Conservation (phyloP, 2,329 filamentous ascomycete species). For the Apiospora rasikravindrae region DNA sequence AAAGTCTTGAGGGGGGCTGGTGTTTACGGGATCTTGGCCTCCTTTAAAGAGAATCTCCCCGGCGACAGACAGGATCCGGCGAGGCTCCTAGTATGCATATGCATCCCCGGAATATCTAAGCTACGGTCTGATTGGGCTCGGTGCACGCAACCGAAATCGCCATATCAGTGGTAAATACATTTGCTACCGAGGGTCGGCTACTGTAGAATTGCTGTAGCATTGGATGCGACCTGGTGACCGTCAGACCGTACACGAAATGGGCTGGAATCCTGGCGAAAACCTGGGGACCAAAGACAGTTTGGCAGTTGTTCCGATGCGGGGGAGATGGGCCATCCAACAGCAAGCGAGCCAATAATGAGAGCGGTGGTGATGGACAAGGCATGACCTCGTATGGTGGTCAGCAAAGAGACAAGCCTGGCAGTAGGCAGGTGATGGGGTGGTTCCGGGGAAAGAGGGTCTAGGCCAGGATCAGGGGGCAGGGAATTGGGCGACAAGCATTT, state of each 20-base stretch:
- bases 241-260: not conserved
- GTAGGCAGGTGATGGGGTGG: not conserved
- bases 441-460: not conserved
- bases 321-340: not conserved
- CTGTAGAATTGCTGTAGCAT: not conserved
- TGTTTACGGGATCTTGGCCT: not conserved
- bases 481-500: constrained; percentile 3
- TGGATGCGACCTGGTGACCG: not conserved
- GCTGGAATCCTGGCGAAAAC: not conserved
- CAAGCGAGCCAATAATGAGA: not conserved
- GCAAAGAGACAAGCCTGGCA: not conserved
- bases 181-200: not conserved
- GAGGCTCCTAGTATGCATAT: not conserved
- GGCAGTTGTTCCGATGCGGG: not conserved
- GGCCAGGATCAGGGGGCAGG: not conserved
- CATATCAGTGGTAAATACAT: not conserved
- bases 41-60: not conserved
- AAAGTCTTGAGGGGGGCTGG: not conserved
- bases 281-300: not conserved
- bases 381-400: constrained; percentile 6
- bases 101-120: not conserved
- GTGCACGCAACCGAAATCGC: not conserved
- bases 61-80: not conserved
- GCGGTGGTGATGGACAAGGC: not conserved
- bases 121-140: not conserved